Conservation (phyloP, 371 early-diverging fungal genomes). For the Zopfochytrium polystomum region DNA sequence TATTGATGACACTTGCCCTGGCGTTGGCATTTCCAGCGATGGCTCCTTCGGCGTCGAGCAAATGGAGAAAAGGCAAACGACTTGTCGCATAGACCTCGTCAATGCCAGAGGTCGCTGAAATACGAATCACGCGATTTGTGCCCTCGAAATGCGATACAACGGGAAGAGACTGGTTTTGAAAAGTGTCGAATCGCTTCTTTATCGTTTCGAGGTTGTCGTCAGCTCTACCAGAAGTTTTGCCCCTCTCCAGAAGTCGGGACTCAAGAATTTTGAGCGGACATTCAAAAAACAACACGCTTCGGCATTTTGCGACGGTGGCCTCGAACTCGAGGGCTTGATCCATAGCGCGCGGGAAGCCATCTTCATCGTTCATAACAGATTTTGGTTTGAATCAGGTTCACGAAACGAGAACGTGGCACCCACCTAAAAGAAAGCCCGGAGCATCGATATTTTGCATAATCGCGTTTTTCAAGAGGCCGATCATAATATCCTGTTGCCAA, state of each 20-base stretch:
- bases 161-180: conserved; percentile 55
- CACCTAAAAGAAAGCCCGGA: conserved; percentile 45
- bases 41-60: neutral
- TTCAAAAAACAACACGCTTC: conserved; percentile 56
- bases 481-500: no score
- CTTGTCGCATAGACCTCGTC: conserved; percentile 50
- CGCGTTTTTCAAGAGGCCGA: conserved; percentile 41
- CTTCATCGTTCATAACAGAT: no score
- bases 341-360: conserved; percentile 46
- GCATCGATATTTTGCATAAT: conserved; percentile 20
- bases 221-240: conserved; percentile 57
- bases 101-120: conserved; percentile 20
- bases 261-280: conserved; percentile 47
- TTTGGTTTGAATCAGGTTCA: no score
- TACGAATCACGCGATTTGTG: conserved; percentile 22
- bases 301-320: conserved; percentile 33
- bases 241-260: conserved; percentile 52
- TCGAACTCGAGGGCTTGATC: conserved; percentile 45
- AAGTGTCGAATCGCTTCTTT: conserved; percentile 55
- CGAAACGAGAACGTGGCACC: no score
- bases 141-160: conserved; percentile 52
- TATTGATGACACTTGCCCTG: neutral
- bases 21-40: neutral
- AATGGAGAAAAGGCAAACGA: neutral
- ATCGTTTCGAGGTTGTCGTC: conserved; percentile 64